phyloP scores from a whole-genome alignment of 225 moss, liverwort and hornwort species.

The Sphagnum contortum region DNA sequence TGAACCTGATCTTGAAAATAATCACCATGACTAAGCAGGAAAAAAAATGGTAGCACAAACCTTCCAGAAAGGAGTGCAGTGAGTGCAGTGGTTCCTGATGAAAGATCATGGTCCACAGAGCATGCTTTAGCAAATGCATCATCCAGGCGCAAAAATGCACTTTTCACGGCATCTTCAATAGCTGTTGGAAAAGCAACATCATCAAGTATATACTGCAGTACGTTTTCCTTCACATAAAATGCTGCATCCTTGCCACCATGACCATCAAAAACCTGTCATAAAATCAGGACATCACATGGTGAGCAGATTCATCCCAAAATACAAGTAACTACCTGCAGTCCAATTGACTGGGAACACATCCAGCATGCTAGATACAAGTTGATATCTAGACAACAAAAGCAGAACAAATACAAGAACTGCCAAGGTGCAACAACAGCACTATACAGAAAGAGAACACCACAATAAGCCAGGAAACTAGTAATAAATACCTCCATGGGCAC shows the following conservation, averaged over 20 bases:
- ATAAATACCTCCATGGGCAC: too few relatives aligned
- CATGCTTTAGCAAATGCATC: slow-evolving; percentile 54
- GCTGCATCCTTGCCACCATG: slow-evolving; percentile 88
- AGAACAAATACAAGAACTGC: too few relatives aligned
- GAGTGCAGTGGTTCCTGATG: slow-evolving; percentile 79
- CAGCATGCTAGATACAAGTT: too few relatives aligned
- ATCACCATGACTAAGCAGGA: not conserved
- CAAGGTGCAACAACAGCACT: not conserved
- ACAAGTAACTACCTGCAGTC: too few relatives aligned
- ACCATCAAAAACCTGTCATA: slow-evolving; percentile 80
- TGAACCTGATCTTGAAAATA: too few relatives aligned
- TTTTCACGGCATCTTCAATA: slow-evolving; percentile 60
- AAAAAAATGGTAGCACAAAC: slow-evolving; percentile 15
- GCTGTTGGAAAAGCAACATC: slow-evolving; percentile 62
- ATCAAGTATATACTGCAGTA: slow-evolving; percentile 57
- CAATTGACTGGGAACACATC: too few relatives aligned
- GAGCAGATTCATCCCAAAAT: too few relatives aligned
- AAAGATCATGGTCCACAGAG: slow-evolving; percentile 38
- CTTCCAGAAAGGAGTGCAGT: slow-evolving; percentile 84
- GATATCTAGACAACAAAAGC: too few relatives aligned
- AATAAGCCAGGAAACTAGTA: not conserved
- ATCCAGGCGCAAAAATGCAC: slow-evolving; percentile 71
- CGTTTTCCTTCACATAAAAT: slow-evolving; percentile 59
- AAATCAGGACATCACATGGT: too few relatives aligned
- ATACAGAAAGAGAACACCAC: slow-evolving; percentile 1